Conservation (phyloP, 805 yeast genomes). For the Zygosaccharomyces pseudorouxii region DNA sequence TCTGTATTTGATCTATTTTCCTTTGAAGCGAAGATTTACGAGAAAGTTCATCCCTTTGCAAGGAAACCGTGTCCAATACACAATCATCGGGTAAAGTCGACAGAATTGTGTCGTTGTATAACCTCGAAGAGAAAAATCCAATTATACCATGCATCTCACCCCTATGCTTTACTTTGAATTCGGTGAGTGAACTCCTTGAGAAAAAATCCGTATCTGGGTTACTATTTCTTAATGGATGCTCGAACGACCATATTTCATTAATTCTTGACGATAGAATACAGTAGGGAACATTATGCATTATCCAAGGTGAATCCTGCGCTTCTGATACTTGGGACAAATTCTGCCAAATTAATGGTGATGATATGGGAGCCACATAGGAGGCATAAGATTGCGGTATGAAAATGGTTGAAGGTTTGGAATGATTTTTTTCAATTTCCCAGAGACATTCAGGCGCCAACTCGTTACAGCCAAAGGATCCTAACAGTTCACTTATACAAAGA, state of each 20-base stretch:
- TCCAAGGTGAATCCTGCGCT: constrained; percentile 43
- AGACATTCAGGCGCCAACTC: constrained; percentile 85
- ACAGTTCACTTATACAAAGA: constrained; percentile 70
- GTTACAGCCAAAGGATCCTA: constrained; percentile 92
- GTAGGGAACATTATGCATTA: constrained; percentile 40
- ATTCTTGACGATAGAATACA: constrained; percentile 44
- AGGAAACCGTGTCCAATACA: constrained; percentile 11
- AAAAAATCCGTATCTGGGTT: constrained; percentile 12
- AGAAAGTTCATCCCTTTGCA: constrained; percentile 37
- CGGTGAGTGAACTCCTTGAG: constrained; percentile 29
- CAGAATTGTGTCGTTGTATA: constrained; percentile 52
- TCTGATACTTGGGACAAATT: constrained; percentile 26
- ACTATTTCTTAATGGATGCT: constrained; percentile 41
- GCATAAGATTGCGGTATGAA: constrained; percentile 61
- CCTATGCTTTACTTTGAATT: constrained; percentile 44
- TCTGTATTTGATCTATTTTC: constrained; percentile 2
- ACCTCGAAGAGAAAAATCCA: constrained; percentile 68
- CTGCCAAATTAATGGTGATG: constrained; percentile 49
- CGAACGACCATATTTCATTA: constrained; percentile 56
- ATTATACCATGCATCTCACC: constrained; percentile 66
- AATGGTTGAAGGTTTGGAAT: constrained; percentile 41
- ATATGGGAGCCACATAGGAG: constrained; percentile 62
- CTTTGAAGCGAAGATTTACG: constrained; percentile 31
- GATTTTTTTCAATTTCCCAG: constrained; percentile 39
- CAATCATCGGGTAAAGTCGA: constrained; percentile 30